Base-by-base conservation (phyloP, 768 basidiomycete species). In the Mycena amicta region DNA sequence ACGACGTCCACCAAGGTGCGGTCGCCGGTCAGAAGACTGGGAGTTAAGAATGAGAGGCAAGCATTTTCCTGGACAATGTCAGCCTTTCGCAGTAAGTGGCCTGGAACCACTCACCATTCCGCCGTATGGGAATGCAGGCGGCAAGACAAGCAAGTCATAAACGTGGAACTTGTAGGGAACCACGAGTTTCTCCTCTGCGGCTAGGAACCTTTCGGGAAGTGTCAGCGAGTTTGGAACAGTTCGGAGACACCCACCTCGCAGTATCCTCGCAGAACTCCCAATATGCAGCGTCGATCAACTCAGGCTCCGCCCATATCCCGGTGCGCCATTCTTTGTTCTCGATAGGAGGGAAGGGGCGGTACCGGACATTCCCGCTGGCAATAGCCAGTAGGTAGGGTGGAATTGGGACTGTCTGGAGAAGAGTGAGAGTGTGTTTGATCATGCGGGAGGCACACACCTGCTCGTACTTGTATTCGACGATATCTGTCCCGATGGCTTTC, bases 371-470 rank as follows among this genome's bases (percentile, higher is more conserved):
- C 1, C 95, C 95, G 0, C 84, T 81, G 0, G 95, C 95, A 53
- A 98, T 88, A 2, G 96, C 96, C 50, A 98, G 80, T n/a, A 98
- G 78, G 69, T 98, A 98, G 1, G 89, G 86, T 1, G 96, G 92
- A 57, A 98, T 94, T 3, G 91, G 85, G 20, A 92, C 83, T 5
- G 83, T 85, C 92, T 98, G 66, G 8, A 23, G n/a, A n/a, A n/a
- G n/a, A n/a, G n/a, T n/a, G n/a, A n/a, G n/a, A n/a, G n/a, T n/a
- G n/a, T n/a, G n/a, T n/a, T n/a, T n/a, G n/a, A n/a, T n/a, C n/a
- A n/a, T n/a, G n/a, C n/a, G n/a, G n/a, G n/a, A n/a, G n/a, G n/a
- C 27, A 59, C 81, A 26, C 39, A 89, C 93, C 81, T 95, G 93
- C 26, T 83, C 77, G 72, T 93, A 95, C 3, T 74, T 77, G 66